These are phyloP conservation scores for Polyporus arcularius DNA, from an alignment of 768 basidiomycete species.

Conservation along the genomic window DNA sequence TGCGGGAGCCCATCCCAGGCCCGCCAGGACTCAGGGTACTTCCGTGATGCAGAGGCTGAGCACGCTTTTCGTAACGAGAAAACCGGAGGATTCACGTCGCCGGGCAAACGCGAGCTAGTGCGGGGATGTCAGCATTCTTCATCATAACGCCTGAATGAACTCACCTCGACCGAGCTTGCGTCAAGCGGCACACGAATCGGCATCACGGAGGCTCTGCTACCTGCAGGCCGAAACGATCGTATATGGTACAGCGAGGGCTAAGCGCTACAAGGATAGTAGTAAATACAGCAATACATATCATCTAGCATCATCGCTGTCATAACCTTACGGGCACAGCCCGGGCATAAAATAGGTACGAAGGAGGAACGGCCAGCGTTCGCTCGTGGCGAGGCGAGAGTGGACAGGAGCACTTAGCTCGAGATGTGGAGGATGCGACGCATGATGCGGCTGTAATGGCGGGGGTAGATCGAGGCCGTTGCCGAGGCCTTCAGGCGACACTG, in stretches of 20 bases:
- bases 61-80: no score
- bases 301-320: slow-evolving; percentile 9
- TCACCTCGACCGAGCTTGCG: neutral
- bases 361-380: no score
- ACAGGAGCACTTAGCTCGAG: slow-evolving; percentile 1
- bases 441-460: slow-evolving; percentile 21
- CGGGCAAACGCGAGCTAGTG: no score
- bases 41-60: no score
- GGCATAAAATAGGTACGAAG: neutral
- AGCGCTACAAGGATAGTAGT: slow-evolving; percentile 12
- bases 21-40: no score
- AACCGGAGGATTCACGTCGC: no score
- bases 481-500: slow-evolving; percentile 19
- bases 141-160: neutral
- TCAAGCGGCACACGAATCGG: neutral
- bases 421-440: slow-evolving; percentile 20
- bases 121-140: no score
- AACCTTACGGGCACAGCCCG: neutral
- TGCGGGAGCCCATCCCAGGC: no score
- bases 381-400: neutral
- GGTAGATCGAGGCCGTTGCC: neutral
- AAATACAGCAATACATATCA: slow-evolving; percentile 7
- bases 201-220: neutral
- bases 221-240: neutral
- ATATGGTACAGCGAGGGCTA: neutral